These are phyloP conservation scores for Omphalotus guepiniiformis DNA, from an alignment of 768 basidiomycete genomes.

Conservation along the genomic window DNA sequence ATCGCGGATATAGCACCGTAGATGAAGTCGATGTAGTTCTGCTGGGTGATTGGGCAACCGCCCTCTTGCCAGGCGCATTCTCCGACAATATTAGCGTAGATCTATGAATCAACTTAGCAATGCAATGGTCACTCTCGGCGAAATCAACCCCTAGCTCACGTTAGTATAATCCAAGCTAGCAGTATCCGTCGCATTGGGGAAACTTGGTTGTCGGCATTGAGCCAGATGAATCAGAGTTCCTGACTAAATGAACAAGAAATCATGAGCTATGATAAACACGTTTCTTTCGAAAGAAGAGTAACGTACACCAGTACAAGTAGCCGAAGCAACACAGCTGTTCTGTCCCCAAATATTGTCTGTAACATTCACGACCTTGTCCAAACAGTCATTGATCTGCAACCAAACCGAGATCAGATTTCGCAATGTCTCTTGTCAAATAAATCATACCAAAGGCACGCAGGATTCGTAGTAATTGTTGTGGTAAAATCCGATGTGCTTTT, in stretches of 20 bases:
- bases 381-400: no score
- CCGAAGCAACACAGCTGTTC: conserved; percentile 11
- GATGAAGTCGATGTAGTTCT: conserved; percentile 16
- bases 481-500: no score
- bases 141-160: background rate
- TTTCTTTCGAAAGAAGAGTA: no score
- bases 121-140: background rate
- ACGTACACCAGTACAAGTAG: conserved; percentile 13
- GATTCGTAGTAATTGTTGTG: no score
- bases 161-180: conserved; percentile 11
- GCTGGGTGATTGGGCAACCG: conserved; percentile 18
- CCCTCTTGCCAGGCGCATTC: conserved; percentile 14
- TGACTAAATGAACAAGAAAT: no score
- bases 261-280: no score
- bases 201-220: background rate
- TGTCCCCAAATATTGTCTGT: conserved; percentile 9
- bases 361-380: no score
- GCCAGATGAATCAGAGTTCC: conserved; percentile 8
- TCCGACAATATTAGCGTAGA: conserved; percentile 17
- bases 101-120: background rate
- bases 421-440: no score
- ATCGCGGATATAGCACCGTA: conserved; percentile 12
- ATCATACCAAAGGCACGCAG: no score
- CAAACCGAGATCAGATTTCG: no score
- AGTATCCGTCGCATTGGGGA: background rate